Conservation (phyloP, 139 green algal species). For the Micromonas pusilla region DNA sequence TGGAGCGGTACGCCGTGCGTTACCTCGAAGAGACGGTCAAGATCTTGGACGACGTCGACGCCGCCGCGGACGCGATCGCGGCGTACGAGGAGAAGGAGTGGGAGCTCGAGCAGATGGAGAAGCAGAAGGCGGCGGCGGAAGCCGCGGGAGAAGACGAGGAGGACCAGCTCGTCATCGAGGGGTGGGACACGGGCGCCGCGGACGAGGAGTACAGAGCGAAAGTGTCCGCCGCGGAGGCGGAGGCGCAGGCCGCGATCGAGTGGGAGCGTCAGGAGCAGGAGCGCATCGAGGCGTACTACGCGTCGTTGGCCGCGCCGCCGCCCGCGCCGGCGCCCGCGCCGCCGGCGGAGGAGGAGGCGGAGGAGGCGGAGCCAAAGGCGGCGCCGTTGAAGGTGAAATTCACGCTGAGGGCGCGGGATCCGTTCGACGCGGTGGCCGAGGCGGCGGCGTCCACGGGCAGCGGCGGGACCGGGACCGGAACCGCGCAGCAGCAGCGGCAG, state of each 20-base stretch:
- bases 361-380: background rate
- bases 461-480: no score
- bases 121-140: slow-evolving; percentile 10
- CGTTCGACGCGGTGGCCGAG: no score
- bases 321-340: no score
- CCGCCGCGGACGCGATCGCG: background rate
- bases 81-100: slow-evolving; percentile 45
- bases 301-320: no score
- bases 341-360: no score
- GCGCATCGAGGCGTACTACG: background rate
- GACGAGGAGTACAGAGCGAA: background rate
- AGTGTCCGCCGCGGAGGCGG: background rate
- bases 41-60: slow-evolving; percentile 21
- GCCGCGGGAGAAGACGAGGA: slow-evolving; percentile 16
- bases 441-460: no score
- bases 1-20: slow-evolving; percentile 59
- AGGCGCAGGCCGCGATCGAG: background rate
- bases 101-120: slow-evolving; percentile 57
- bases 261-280: background rate
- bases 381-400: background rate
- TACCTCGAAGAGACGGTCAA: slow-evolving; percentile 39
- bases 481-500: no score
- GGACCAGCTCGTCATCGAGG: slow-evolving; percentile 17
- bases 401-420: no score
- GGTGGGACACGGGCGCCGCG: background rate